Evolutionary conservation across 2,329 filamentous ascomycete genomes (phyloP).

Genomic region (Colletotrichum magnum): DNA sequence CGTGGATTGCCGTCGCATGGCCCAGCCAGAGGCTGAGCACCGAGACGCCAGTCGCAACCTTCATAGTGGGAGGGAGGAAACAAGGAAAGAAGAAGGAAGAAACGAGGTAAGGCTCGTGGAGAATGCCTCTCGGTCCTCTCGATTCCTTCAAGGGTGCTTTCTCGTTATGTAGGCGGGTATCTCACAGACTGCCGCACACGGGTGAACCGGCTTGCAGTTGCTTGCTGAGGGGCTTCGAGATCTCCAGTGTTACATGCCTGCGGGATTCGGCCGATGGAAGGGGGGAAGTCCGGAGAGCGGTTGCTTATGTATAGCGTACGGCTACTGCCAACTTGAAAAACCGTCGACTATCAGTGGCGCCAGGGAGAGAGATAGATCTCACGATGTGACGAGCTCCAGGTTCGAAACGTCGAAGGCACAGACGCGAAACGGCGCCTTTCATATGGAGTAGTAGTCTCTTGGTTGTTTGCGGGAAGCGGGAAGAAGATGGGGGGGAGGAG

Average conservation of each 20-base stretch:
- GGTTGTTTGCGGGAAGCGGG: slow-evolving; percentile 13
- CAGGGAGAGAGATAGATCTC: neutral
- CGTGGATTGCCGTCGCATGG: slow-evolving; percentile 54
- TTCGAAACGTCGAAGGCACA: slow-evolving; percentile 1
- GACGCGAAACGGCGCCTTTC: slow-evolving; percentile 33
- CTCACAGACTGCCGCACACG: neutral
- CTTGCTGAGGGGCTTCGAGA: slow-evolving; percentile 10
- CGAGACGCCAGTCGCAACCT: slow-evolving; percentile 34
- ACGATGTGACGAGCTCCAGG: slow-evolving; percentile 22
- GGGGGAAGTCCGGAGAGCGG: neutral
- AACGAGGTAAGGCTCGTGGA: neutral
- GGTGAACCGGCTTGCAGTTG: slow-evolving; percentile 10
- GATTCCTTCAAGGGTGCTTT: neutral
- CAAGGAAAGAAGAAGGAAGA: neutral
- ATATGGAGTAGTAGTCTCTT: slow-evolving; percentile 25
- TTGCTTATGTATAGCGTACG: neutral
- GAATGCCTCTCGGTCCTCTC: neutral
- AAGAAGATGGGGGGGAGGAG: neutral
- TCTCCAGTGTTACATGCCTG: slow-evolving; percentile 32
- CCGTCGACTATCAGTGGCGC: too few species aligned
- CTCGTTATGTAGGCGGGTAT: neutral
- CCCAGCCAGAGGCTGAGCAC: slow-evolving; percentile 43
- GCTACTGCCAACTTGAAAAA: neutral
- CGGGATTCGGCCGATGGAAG: neutral
- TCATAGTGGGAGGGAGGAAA: slow-evolving; percentile 27